phyloP scores from a whole-genome alignment of 352 stramenopile species.

The Phytopythium boreale region DNA sequence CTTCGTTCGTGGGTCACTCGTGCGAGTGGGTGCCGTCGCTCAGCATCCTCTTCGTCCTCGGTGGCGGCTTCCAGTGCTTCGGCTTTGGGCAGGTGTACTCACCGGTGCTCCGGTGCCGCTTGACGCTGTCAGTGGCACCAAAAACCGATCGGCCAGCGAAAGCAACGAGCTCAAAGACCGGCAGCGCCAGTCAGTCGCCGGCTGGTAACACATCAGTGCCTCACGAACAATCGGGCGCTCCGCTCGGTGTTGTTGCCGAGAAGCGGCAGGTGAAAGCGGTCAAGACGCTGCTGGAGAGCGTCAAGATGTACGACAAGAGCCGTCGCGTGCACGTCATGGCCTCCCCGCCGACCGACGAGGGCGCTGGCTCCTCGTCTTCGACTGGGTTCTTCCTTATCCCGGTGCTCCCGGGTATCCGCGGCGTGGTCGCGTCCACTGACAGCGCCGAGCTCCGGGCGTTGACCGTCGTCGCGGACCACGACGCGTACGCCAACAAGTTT shows the following conservation, averaged over 20 bases:
- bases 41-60: conserved; percentile 47
- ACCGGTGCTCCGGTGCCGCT: conserved; percentile 46
- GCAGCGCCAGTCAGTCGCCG: not conserved
- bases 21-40: conserved; percentile 45
- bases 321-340: conserved; percentile 54
- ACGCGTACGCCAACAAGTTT: conserved; percentile 74
- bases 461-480: conserved; percentile 43
- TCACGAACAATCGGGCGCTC: not conserved
- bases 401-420: conserved; percentile 37
- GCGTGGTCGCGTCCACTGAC: conserved; percentile 16
- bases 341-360: not conserved
- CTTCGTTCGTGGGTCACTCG: conserved; percentile 55
- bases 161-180: not conserved
- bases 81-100: conserved; percentile 84
- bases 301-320: conserved; percentile 73
- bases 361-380: not conserved
- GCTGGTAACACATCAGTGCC: not conserved
- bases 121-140: conserved; percentile 21
- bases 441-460: conserved; percentile 33
- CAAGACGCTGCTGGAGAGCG: conserved; percentile 72
- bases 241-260: conserved; percentile 40
- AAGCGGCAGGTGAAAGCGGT: conserved; percentile 73
- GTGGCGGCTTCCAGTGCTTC: conserved; percentile 82
- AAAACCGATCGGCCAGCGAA: not conserved
- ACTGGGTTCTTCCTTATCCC: conserved; percentile 51